Base-by-base conservation (phyloP, 2,329 filamentous ascomycete species). In the Clonostachys chloroleuca region DNA sequence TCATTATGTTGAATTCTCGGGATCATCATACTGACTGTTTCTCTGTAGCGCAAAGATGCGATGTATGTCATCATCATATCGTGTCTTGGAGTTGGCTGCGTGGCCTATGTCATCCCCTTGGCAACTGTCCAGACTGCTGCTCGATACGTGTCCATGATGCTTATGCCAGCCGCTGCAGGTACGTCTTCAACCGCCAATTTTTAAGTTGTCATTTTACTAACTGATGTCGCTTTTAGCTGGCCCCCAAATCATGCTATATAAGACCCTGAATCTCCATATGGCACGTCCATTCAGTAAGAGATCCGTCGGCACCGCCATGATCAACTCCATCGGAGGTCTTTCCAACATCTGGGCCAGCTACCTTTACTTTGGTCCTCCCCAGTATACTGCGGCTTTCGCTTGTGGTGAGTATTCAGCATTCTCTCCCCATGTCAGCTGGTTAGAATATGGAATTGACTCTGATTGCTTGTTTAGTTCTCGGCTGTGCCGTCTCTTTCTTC, bases 251-350 rank as follows among this genome's bases (percentile, higher is more conserved):
- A 52, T 53, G 49, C 36, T 89, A 82, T 59, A 85, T 86, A 2
- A 83, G 87, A 89, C 91, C 52, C 80, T 77, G 40, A 88, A 86
- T 59, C 83, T 83, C 1, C 74, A 52, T 36, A 52, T 92, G 48
- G 86, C 87, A 1, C 78, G 87, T 6, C 87, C 88, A 5, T 84
- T 86, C 0, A 81, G 86, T 3, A 90, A 90, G 68, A 79, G 86
- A 48, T 72, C 72, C 5, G 70, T 84, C 0, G 86, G 84, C 0
- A 63, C 91, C 4, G 87, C 86, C 1, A 81, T 85, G 51, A 87
- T 91, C 62, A 92, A 92, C 59, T 83, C 83, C 33, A 49, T 57
- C 9, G 51, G 52, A n/a, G 54, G 91, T 59, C 46, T 52, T 18
- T 52, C 50, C 37, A 52, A 52, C 43, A 89, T 91, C 53, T 90